A percentile compares a stretch with the other conserved stretches of the same genome.
These are phyloP conservation scores for Xylariaceae sp. DNA, from an alignment of 2,329 filamentous ascomycete genomes.

Conservation along the genomic window DNA sequence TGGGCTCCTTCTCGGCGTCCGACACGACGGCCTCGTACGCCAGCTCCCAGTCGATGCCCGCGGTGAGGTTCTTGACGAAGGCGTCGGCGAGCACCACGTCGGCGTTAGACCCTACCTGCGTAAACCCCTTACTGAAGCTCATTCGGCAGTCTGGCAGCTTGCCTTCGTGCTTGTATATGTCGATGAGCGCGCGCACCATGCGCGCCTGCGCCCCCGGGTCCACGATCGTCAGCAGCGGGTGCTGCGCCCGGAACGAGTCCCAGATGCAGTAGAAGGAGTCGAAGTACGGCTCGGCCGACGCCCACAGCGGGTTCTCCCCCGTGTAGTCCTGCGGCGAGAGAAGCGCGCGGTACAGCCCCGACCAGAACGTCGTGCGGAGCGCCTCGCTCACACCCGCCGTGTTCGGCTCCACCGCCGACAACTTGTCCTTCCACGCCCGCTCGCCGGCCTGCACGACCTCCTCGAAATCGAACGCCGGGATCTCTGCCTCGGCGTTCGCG, in stretches of 20 bases:
- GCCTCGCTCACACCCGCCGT: conserved; percentile 55
- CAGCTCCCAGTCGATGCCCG: conserved; percentile 67
- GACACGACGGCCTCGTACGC: conserved; percentile 74
- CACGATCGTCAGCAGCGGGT: conserved; percentile 71
- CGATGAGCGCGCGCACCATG: conserved; percentile 72
- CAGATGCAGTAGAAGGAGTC: conserved; percentile 72
- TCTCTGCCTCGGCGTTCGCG: conserved; percentile 67
- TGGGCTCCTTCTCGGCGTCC: conserved; percentile 70
- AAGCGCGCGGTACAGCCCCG: conserved; percentile 68
- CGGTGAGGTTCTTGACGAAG: conserved; percentile 67
- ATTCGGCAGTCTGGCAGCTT: conserved; percentile 77
- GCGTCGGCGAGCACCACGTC: conserved; percentile 73
- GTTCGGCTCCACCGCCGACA: conserved; percentile 62
- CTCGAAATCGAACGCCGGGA: conserved; percentile 66
- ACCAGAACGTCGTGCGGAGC: conserved; percentile 70
- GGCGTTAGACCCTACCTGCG: conserved; percentile 76
- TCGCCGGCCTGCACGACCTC: conserved; percentile 56
- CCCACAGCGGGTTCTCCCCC: conserved; percentile 73
- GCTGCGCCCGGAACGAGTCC: conserved; percentile 74
- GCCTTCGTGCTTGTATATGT: conserved; percentile 68
- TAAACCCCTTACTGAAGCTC: conserved; percentile 75
- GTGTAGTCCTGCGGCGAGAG: conserved; percentile 77
- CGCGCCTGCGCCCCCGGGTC: conserved; percentile 68
- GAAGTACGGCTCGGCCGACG: conserved; percentile 70
- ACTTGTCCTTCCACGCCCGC: conserved; percentile 64